A percentile compares a stretch with the other conserved stretches of the same genome.
Evolutionary conservation across 108 stramenopile species (phyloP).

Genomic region (Pseudonitzschia multistriata): DNA sequence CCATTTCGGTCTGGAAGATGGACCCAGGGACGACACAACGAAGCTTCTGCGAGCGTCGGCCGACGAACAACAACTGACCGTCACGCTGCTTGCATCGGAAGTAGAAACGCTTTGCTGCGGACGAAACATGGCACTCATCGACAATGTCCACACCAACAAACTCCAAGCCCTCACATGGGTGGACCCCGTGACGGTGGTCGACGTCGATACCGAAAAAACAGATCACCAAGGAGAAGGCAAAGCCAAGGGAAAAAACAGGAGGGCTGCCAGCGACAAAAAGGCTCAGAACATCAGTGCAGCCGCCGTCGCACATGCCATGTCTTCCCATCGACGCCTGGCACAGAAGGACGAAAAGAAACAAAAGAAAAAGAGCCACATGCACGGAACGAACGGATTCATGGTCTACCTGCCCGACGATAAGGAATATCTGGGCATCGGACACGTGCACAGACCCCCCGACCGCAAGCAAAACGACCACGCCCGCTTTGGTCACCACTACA

Average conservation of each 20-base stretch:
- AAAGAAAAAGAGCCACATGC: conserved; percentile 56
- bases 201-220: conserved; percentile 45
- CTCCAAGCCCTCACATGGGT: conserved; percentile 81
- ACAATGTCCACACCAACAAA: conserved; percentile 23
- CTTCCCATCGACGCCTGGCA: neutral
- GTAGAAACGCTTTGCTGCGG: conserved; percentile 79
- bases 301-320: neutral
- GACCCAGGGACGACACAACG: neutral
- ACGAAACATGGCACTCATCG: conserved; percentile 83
- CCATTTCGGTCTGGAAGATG: conserved; percentile 42
- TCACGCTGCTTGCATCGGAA: conserved; percentile 68
- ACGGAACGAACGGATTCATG: conserved; percentile 86
- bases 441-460: conserved; percentile 80
- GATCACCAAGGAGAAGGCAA: neutral
- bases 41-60: neutral
- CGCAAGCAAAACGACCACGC: conserved; percentile 67
- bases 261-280: neutral
- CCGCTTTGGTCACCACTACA: conserved; percentile 88
- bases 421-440: conserved; percentile 80
- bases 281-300: neutral
- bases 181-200: conserved; percentile 77
- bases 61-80: conserved; percentile 28
- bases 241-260: too few relatives aligned
- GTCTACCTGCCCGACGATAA: conserved; percentile 49
- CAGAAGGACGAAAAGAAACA: neutral